Conservation (phyloP, 1,284 basidiomycete genomes). For the Peniophora sp. region DNA sequence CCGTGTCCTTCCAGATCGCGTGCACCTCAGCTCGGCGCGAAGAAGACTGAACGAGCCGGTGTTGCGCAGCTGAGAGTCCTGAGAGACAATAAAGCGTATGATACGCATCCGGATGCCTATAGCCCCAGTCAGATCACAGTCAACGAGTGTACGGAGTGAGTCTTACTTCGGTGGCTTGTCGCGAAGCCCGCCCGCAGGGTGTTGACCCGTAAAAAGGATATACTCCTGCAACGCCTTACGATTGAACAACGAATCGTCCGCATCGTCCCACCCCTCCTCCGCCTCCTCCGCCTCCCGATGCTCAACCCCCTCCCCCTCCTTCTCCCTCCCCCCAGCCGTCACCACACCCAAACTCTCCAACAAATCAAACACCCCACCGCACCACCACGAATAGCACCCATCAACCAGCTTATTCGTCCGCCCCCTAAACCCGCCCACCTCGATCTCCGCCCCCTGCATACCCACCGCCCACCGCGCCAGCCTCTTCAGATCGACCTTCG, state of each 20-base stretch:
- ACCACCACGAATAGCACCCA: conserved; percentile 99
- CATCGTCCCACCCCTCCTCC: conserved; percentile 48
- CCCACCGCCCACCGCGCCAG: conserved; percentile 79
- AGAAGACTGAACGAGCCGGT: conserved; percentile 51
- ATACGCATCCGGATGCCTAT: conserved; percentile 75
- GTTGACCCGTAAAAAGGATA: conserved; percentile 81
- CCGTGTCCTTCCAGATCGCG: conserved; percentile 30
- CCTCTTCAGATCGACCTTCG: conserved; percentile 49
- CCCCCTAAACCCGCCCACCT: conserved; percentile 90
- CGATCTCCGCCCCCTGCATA: conserved; percentile 80
- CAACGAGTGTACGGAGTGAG: conserved; percentile 13
- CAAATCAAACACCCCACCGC: conserved; percentile 83
- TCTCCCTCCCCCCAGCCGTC: conserved; percentile 16
- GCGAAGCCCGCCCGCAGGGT: conserved; percentile 76
- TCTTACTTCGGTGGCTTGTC: conserved; percentile 93
- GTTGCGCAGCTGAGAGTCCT: conserved; percentile 84
- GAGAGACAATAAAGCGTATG: conserved; percentile 89
- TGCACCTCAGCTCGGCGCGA: conserved; percentile 33
- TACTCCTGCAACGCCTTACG: conserved; percentile 80
- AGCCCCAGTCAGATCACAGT: neutral
- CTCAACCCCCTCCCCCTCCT: conserved; percentile 9
- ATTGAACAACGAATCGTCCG: conserved; percentile 52
- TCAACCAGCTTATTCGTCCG: conserved; percentile 98
- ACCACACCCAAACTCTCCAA: conserved; percentile 58
- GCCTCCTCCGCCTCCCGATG: conserved; percentile 14